Evolutionary conservation across 2,329 filamentous ascomycete species (phyloP), one percentile per base, ranked within the genome.

Genomic region (Cladosporium velox): DNA sequence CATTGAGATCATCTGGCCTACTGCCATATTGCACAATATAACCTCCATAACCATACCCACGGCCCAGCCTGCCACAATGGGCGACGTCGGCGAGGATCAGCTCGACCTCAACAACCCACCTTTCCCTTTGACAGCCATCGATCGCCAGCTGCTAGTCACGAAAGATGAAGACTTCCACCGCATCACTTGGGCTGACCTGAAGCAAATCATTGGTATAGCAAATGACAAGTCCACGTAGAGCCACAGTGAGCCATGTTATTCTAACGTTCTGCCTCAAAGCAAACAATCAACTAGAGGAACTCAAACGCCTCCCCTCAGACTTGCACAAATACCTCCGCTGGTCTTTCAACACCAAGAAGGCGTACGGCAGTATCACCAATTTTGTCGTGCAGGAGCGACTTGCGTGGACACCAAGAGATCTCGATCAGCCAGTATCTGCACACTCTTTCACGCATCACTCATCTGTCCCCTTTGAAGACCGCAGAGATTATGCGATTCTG

Each of bases 301-400:
- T 89, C 12, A 87, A 85, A 72, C 84, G 87, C 69, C 83, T 82
- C 74, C 87, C 87, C 26, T 86, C 84, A 68, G 83, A 87, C 69
- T 78, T 88, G 18, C 80, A 81, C 73, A 82, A 84, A 63, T 89
- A 89, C 72, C 80, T 88, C n/a, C 79, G 80, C 35, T 89, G 87
- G 86, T 84, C 83, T 3, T 77, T 78, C 49, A 77, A 83, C 41
- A 85, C 82, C 49, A 87, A 87, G 70, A 73, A 76, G n/a, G 72
- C 80, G 47, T 87, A 87, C 73, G 86, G 86, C 60, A 81, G 81
- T 47, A 84, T 87, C 57, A 85, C 83, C 59, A 80, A 83, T 65
- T 89, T 84, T 73, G 81, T 89, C 44, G 83, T 86, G 61, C 75
- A 80, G 63, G 79, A 84, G 68, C 83, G 87, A 3, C 78, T 89